Evolutionary conservation across 1,284 basidiomycete genomes (phyloP), one percentile per base, ranked within the genome.

Genomic region (Ganoderma meredithae): DNA sequence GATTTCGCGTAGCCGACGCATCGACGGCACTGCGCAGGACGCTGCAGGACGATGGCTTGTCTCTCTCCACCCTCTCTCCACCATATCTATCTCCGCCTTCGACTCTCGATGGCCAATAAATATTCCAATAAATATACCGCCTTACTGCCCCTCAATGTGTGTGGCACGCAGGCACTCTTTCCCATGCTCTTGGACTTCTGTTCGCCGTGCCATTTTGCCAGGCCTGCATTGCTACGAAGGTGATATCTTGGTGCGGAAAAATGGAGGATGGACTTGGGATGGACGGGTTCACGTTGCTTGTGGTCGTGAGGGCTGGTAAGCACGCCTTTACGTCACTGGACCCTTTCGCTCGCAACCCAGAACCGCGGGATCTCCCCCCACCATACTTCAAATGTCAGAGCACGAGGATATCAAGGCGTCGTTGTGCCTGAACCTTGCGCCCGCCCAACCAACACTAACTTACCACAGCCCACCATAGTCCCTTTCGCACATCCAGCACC

Each of bases 381-480:
- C 58, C 58, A 59, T 49, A 41, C 39, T 59, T 25, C n/a, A 39
- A 59, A 10, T 19, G n/a, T 59, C 33, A 33, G 13, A 56, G 55
- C 55, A 56, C 55, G 55, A 31, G 55, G 19, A 56, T 19, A n/a
- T 56, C 17, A 41, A 22, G 58, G 58, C 36, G 36, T 39, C 33
- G 19, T 8, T 8, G 39, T 59, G 58, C 58, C 58, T 59, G 58
- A 36, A 22, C 58, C 39, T 39, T 22, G 12, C 36, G n/a, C 36
- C 36, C 36, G 58, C 58, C 58, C 58, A 3, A 41, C 13, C 39
- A 15, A 39, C 39, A 59, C 58, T 39, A 22, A 17, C 19, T 22
- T 59, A 13, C 12, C n/a, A 27, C n/a, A 15, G 39, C n/a, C 39
- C 22, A 10, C 15, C 22, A 22, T 40, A 41, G n/a, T 49, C n/a